phyloP scores from a whole-genome alignment of 2,329 filamentous ascomycete genomes.

The Coniochaeta pulveracea region DNA sequence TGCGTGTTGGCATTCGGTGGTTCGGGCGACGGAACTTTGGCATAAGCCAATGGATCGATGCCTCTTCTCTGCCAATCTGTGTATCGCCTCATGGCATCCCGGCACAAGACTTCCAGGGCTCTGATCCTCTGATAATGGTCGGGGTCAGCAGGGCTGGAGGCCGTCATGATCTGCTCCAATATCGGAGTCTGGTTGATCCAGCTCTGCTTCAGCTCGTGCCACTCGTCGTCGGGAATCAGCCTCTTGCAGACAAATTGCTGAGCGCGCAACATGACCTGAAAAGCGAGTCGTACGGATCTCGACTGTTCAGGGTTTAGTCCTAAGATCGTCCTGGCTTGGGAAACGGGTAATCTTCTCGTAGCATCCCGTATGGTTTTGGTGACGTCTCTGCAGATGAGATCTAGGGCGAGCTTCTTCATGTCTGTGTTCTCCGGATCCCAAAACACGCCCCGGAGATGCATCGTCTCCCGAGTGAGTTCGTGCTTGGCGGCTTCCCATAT shows the following conservation, averaged over 20 bases:
- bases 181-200: constrained; percentile 53
- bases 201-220: constrained; percentile 54
- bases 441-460: constrained; percentile 52
- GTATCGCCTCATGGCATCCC: constrained; percentile 68
- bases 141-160: constrained; percentile 34
- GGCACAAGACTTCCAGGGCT: constrained; percentile 59
- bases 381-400: constrained; percentile 71
- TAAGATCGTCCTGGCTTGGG: constrained; percentile 57
- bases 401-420: constrained; percentile 56
- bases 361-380: constrained; percentile 64
- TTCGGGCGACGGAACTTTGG: too few species aligned
- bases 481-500: constrained; percentile 64
- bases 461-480: constrained; percentile 50
- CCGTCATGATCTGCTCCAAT: constrained; percentile 41
- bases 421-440: constrained; percentile 48
- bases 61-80: too few species aligned
- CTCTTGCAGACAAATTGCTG: constrained; percentile 62
- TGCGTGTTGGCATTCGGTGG: too few species aligned
- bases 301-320: constrained; percentile 30
- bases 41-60: too few species aligned
- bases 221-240: constrained; percentile 61
- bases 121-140: constrained; percentile 44
- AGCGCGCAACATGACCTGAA: constrained; percentile 53
- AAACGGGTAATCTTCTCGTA: constrained; percentile 56
- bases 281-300: constrained; percentile 52